Evolutionary conservation across 176 grass and related monocot species (phyloP).

Genomic region (Aegilops speltoides): DNA sequence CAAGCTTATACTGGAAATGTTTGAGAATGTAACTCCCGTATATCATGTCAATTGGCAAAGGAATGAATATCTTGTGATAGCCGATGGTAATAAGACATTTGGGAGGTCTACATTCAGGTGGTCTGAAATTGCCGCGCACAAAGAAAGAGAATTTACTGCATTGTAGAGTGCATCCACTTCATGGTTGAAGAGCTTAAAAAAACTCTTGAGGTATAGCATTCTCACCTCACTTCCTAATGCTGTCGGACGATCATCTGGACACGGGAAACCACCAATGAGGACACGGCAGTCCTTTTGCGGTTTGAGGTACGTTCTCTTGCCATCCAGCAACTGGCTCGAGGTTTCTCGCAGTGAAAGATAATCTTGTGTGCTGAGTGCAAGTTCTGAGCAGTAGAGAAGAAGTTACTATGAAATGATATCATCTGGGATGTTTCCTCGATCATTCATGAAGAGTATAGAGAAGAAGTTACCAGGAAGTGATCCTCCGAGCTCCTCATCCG

Average conservation of each 20-base stretch:
- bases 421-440: background rate
- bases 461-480: background rate
- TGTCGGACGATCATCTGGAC: background rate
- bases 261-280: background rate
- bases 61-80: background rate
- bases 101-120: background rate
- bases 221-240: constrained; percentile 1
- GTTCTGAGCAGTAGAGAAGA: background rate
- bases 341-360: background rate
- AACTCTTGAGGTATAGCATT: background rate
- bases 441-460: background rate
- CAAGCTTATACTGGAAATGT: background rate
- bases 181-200: background rate
- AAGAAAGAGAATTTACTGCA: background rate
- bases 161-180: background rate
- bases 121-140: background rate
- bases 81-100: background rate
- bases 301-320: background rate
- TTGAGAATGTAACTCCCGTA: background rate
- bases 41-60: background rate
- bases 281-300: background rate
- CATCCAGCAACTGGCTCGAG: background rate
- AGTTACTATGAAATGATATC: background rate
- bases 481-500: background rate
- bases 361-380: background rate